Evolutionary conservation across 1,284 basidiomycete genomes (phyloP).

Genomic region (Pascua sp.): DNA sequence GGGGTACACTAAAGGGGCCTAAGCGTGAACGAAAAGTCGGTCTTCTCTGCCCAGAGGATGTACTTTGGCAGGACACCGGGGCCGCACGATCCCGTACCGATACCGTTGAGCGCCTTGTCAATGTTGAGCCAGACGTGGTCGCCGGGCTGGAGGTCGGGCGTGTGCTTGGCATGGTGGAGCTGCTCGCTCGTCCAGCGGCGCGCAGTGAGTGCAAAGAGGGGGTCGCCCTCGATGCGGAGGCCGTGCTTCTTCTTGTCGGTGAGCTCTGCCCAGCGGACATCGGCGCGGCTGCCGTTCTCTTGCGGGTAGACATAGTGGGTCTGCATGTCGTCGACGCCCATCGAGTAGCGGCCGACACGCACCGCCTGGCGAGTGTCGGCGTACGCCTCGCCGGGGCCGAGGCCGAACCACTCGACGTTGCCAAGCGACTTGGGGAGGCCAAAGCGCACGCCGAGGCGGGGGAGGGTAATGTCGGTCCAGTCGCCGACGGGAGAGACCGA

Average conservation of each 20-base stretch:
- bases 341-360: constrained; percentile 4
- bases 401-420: constrained; percentile 14
- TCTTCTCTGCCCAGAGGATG: constrained; percentile 1
- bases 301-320: constrained; percentile 24
- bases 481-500: constrained; percentile 15
- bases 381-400: constrained; percentile 20
- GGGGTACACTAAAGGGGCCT: no score
- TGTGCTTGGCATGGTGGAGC: constrained; percentile 17
- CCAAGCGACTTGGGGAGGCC: constrained; percentile 6
- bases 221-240: constrained; percentile 6
- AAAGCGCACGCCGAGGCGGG: constrained; percentile 19
- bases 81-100: constrained; percentile 18
- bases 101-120: constrained; percentile 13
- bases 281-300: constrained; percentile 19
- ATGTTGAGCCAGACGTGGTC: constrained; percentile 21
- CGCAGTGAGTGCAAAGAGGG: constrained; percentile 11
- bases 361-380: constrained; percentile 5
- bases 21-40: constrained; percentile 5
- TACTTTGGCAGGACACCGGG: constrained; percentile 18
- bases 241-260: background rate
- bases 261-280: constrained; percentile 14
- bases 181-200: constrained; percentile 21
- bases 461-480: constrained; percentile 7
- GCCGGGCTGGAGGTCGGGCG: constrained; percentile 6
- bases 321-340: constrained; percentile 18